Evolutionary conservation across 352 stramenopile species (phyloP).

Genomic region (Globisporangium nunn): DNA sequence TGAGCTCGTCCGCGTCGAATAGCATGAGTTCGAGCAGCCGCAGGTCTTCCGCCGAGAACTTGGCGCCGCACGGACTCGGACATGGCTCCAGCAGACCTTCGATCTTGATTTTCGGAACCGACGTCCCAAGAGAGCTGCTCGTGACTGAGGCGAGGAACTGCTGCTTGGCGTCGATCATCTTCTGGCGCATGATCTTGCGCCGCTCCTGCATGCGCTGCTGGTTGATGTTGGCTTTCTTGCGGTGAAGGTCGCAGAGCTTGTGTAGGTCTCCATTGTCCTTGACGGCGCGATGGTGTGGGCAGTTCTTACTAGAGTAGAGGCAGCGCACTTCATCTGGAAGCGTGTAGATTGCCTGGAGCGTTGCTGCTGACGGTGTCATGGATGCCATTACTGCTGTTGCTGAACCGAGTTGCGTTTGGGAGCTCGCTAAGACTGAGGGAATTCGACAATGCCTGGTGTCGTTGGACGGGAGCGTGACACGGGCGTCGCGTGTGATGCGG

Average conservation of each 20-base stretch:
- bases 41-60: conserved; percentile 12
- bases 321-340: conserved; percentile 17
- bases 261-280: conserved; percentile 47
- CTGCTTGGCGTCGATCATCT: conserved; percentile 10
- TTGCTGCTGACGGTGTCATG: conserved; percentile 5
- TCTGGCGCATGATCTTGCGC: conserved; percentile 13
- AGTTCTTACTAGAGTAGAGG: conserved; percentile 51
- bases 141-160: conserved; percentile 1
- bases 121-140: no score
- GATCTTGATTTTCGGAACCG: neutral
- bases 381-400: conserved; percentile 2
- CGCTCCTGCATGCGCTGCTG: conserved; percentile 39
- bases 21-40: conserved; percentile 11
- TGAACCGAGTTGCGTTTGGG: no score
- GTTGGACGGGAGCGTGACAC: no score
- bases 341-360: conserved; percentile 10
- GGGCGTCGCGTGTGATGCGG: no score
- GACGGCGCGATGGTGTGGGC: conserved; percentile 31
- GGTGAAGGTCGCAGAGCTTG: conserved; percentile 54
- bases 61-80: conserved; percentile 2
- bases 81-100: conserved; percentile 1
- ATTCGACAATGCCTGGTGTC: neutral
- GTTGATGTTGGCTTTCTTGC: conserved; percentile 46
- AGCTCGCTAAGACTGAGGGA: no score
- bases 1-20: conserved; percentile 5